Evolutionary conservation across 2,329 filamentous ascomycete species (phyloP).

Genomic region (Hypocrella siamensis): DNA sequence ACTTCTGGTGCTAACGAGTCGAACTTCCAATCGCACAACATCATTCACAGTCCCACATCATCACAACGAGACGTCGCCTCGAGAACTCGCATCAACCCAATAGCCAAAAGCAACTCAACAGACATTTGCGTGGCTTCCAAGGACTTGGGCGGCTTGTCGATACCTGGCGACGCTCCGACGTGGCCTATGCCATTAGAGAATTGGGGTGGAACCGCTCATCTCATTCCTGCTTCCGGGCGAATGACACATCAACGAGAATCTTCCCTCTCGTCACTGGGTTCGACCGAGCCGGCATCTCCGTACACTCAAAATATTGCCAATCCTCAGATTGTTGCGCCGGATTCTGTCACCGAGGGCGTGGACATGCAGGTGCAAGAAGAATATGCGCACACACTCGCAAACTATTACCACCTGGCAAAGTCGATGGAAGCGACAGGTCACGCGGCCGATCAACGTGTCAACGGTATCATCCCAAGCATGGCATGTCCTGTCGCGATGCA

Average conservation of each 20-base stretch:
- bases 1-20: too few species aligned
- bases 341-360: too few species aligned
- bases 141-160: too few species aligned
- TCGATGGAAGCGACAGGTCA: constrained; percentile 21
- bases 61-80: too few species aligned
- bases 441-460: constrained; percentile 24
- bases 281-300: constrained; percentile 43
- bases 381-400: not conserved
- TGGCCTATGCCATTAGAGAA: constrained; percentile 26
- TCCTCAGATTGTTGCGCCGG: constrained; percentile 5
- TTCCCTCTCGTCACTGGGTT: constrained; percentile 44
- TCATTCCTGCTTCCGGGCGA: constrained; percentile 21
- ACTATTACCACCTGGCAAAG: constrained; percentile 20
- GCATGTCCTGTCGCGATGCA: constrained; percentile 24
- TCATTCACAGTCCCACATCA: too few species aligned
- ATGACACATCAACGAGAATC: constrained; percentile 42
- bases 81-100: too few species aligned
- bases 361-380: too few species aligned
- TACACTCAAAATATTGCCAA: constrained; percentile 30
- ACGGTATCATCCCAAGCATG: constrained; percentile 21
- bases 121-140: too few species aligned
- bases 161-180: too few species aligned
- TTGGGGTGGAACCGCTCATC: constrained; percentile 21
- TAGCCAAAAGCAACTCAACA: too few species aligned
- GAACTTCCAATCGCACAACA: too few species aligned